Conservation (phyloP, 495 filamentous ascomycete species). For the Penicillium manginii region DNA sequence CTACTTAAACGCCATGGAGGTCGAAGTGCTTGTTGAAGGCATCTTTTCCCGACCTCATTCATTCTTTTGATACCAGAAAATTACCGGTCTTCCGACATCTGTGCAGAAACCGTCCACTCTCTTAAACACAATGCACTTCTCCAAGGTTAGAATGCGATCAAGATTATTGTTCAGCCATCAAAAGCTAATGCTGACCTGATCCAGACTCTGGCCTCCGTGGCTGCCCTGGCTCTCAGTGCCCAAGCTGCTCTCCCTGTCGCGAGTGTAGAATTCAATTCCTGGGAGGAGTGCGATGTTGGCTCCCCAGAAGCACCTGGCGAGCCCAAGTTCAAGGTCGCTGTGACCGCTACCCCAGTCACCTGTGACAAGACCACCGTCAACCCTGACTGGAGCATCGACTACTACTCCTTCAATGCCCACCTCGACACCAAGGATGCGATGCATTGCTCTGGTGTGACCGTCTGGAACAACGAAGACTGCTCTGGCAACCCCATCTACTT, state of each 20-base stretch:
- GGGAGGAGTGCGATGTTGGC: conserved; percentile 27
- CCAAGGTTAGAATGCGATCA: conserved; percentile 10
- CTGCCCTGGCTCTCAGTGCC: conserved; percentile 23
- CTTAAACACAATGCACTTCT: conserved; percentile 21
- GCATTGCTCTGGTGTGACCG: conserved; percentile 22
- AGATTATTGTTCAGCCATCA: too few relatives aligned
- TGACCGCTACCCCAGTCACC: conserved; percentile 23
- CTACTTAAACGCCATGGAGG: conserved; percentile 23
- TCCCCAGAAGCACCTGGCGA: conserved; percentile 15
- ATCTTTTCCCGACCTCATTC: background rate
- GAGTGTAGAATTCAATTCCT: conserved; percentile 30
- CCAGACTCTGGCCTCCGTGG: conserved; percentile 27
- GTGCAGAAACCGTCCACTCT: conserved; percentile 10
- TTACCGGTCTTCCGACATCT: conserved; percentile 9
- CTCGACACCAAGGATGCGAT: conserved; percentile 29
- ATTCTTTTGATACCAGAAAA: conserved; percentile 8
- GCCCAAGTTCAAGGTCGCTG: conserved; percentile 19
- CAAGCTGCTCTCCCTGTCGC: conserved; percentile 27
- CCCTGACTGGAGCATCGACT: conserved; percentile 32
- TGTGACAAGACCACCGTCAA: conserved; percentile 31
- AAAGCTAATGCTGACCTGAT: conserved; percentile 1
- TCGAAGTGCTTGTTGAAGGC: background rate
- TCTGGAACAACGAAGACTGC: conserved; percentile 33
- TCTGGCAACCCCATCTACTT: conserved; percentile 21
- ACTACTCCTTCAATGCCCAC: conserved; percentile 26